Conservation (phyloP, 768 basidiomycete species). For the Mycena filopes region DNA sequence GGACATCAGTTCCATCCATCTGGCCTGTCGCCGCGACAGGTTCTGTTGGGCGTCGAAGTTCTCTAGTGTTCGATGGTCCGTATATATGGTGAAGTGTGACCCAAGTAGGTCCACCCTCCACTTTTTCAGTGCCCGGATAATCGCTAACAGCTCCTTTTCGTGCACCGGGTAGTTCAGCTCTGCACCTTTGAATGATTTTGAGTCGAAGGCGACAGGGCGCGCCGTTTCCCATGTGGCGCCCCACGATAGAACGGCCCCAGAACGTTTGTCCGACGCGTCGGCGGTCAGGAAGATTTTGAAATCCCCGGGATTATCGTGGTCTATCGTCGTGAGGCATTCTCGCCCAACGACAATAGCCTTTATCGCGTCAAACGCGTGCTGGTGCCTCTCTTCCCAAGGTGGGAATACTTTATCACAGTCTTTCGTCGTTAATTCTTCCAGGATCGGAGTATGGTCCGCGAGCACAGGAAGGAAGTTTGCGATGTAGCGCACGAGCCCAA, state of each 20-base stretch:
- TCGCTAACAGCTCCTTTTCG: conserved; percentile 39
- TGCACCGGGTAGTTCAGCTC: conserved; percentile 43
- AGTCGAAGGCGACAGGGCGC: conserved; percentile 43
- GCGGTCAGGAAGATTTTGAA: conserved; percentile 42
- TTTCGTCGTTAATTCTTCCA: conserved; percentile 32
- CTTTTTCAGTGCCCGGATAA: conserved; percentile 28
- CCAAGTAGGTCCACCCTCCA: not conserved
- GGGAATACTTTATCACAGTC: conserved; percentile 16
- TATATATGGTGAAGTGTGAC: not conserved
- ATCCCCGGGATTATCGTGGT: conserved; percentile 16
- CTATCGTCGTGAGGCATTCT: not conserved
- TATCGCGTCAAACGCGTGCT: conserved; percentile 22
- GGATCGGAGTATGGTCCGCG: conserved; percentile 30
- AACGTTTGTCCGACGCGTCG: conserved; percentile 39
- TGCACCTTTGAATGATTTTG: conserved; percentile 33
- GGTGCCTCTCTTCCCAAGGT: conserved; percentile 30
- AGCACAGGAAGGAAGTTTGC: conserved; percentile 30
- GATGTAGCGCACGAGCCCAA: conserved; percentile 38
- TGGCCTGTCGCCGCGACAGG: conserved; percentile 37
- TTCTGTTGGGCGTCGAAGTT: conserved; percentile 11
- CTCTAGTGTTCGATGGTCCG: not conserved
- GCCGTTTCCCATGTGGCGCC: conserved; percentile 39
- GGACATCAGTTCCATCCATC: conserved; percentile 32
- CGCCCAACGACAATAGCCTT: conserved; percentile 37
- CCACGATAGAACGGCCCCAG: conserved; percentile 39